Conservation (phyloP, 208 protist genomes). For the Trypanosoma melophagium region DNA sequence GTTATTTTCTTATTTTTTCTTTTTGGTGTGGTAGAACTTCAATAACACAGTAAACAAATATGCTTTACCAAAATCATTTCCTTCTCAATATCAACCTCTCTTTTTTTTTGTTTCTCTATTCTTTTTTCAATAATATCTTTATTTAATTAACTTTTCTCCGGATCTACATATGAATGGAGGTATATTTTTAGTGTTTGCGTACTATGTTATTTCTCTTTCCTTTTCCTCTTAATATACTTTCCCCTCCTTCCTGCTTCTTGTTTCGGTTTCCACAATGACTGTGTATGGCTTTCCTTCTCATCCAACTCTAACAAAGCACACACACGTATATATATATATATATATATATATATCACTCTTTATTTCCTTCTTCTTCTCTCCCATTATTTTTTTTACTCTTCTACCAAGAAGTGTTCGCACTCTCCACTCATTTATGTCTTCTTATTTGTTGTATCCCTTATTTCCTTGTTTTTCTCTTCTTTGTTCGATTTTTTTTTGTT, state of each 20-base stretch:
- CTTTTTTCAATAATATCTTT: neutral
- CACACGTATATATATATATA: neutral
- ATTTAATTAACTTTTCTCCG: neutral
- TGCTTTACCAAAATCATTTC: no score
- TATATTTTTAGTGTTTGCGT: no score
- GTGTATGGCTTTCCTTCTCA: neutral
- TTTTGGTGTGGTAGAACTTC: no score
- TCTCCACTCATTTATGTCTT: no score
- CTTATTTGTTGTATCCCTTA: no score
- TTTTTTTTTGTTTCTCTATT: neutral
- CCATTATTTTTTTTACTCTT: neutral
- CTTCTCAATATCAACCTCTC: neutral
- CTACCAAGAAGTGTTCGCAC: neutral
- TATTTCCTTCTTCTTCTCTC: neutral
- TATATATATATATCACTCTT: no score
- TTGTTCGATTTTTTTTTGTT: neutral
- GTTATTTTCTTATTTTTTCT: no score
- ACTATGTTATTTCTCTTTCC: slow-evolving; percentile 23
- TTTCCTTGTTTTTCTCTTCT: neutral
- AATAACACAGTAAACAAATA: no score
- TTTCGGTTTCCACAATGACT: neutral
- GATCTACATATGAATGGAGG: neutral
- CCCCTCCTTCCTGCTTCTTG: neutral
- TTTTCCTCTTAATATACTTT: slow-evolving; percentile 6
- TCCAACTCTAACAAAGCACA: no score